Base-by-base conservation (phyloP, 164 flowering plant species). In the Magnolia changhungtana region DNA sequence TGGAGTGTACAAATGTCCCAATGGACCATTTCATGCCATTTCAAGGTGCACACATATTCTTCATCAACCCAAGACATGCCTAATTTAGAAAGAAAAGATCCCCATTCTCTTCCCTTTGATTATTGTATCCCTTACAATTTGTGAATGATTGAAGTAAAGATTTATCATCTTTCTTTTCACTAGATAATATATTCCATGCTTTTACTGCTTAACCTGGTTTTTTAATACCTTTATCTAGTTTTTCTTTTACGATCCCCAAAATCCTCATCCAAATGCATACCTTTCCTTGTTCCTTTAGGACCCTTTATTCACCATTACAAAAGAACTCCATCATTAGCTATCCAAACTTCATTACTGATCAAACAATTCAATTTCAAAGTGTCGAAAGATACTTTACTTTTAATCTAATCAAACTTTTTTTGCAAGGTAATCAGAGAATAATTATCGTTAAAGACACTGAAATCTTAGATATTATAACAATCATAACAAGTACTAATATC, bases 111-210 rank as follows among this genome's bases (percentile, higher is more conserved):
- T 59, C 52, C 27, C 19, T 69, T 31, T 69, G 50, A 69, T 69
- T 31, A 18, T 45, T 50, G 58, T 67, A 27, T 71, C 27, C 29
- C 10, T n/a, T 10, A 6, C 76, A 74, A 64, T 31, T 74, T 63
- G 31, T 63, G 31, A 74, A 49, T 74, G 76, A 74, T 64, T 58
- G 55, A 27, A n/a, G 21, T 4, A 24, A 9, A n/a, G 50, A 29
- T 58, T 75, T 58, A 37, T 8, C 8, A 61, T 8, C 67, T 61
- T 16, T 19, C 72, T 50, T 20, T 73, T 61, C 27, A 70, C 52
- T 45, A 24, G 75, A 73, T 61, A 75, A 73, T 61, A 75, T 75
- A 75, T 75, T 75, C 77, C 24, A 51, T 51, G 67, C 63, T 75
- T 73, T 51, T 23, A 50, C 27, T 0, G n/a, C 16, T 29, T 11